Percentiles rank a stretch among this genome's conserved stretches.
phyloP scores from a whole-genome alignment of 306 rosid genomes.

The Lagenaria siceraria region DNA sequence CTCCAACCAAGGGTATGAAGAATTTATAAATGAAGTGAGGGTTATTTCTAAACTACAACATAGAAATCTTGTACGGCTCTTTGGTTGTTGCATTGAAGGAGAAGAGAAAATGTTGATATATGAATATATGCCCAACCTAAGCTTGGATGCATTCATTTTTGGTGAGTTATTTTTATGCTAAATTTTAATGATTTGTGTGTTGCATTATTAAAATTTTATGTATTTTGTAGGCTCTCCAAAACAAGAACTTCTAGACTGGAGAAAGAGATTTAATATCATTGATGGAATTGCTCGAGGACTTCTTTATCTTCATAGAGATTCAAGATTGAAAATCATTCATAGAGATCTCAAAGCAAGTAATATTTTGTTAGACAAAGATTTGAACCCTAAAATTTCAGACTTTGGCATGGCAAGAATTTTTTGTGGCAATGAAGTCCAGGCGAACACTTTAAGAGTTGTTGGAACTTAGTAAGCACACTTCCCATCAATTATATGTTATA shows the following conservation, averaged over 20 bases:
- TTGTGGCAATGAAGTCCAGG: neutral
- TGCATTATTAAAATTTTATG: neutral
- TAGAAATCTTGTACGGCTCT: conserved; percentile 33
- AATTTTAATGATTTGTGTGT: neutral
- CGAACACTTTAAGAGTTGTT: neutral
- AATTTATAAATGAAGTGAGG: conserved; percentile 31
- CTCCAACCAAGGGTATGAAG: conserved; percentile 29
- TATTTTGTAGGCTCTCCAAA: neutral
- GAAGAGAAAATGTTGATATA: conserved; percentile 27
- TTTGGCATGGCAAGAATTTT: conserved; percentile 5
- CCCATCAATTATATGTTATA: too few species aligned
- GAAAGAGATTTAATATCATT: neutral
- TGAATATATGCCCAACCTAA: conserved; percentile 33
- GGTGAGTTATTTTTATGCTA: conserved; percentile 8
- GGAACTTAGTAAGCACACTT: neutral
- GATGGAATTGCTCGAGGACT: conserved; percentile 9
- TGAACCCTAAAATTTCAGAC: neutral
- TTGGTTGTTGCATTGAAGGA: conserved; percentile 33
- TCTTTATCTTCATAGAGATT: neutral
- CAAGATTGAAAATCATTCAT: neutral
- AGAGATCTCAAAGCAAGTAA: neutral
- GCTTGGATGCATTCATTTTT: conserved; percentile 30
- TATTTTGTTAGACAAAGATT: neutral
- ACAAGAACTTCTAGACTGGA: neutral
- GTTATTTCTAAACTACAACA: conserved; percentile 40